Conservation (phyloP, 345 rosid species). For the Gossypium bickii region DNA sequence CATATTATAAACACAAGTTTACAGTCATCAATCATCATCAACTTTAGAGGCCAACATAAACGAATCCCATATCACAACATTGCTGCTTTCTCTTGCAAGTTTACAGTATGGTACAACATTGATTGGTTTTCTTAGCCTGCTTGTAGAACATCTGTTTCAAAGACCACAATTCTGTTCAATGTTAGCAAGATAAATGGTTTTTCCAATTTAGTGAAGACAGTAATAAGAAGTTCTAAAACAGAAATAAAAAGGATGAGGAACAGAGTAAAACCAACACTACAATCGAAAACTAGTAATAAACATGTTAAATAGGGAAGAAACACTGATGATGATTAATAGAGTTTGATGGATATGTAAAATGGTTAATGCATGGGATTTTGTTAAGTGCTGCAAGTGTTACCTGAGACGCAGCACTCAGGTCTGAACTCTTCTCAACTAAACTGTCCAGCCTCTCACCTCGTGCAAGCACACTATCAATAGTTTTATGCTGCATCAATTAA, state of each 20-base stretch:
- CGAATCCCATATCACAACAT: conserved; percentile 6
- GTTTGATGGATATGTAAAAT: neutral
- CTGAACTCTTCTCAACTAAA: conserved; percentile 97
- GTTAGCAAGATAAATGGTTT: conserved; percentile 12
- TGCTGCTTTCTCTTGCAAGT: conserved; percentile 17
- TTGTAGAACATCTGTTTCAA: conserved; percentile 95
- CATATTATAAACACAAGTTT: conserved; percentile 25
- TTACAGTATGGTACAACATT: conserved; percentile 87
- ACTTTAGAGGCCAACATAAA: conserved; percentile 17
- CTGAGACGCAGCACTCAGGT: conserved; percentile 96
- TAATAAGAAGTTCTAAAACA: neutral
- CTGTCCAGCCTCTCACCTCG: conserved; percentile 98
- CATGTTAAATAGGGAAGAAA: neutral
- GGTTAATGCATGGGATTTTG: neutral
- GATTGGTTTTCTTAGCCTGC: conserved; percentile 94
- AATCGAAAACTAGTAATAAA: neutral
- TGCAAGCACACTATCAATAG: conserved; percentile 94
- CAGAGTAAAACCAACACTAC: neutral
- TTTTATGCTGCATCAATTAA: conserved; percentile 71
- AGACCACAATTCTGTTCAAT: neutral
- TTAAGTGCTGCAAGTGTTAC: conserved; percentile 28
- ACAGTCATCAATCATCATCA: conserved; percentile 3
- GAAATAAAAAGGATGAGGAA: neutral
- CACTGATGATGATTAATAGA: neutral
- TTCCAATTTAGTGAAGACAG: neutral